phyloP scores from a whole-genome alignment of 2,329 filamentous ascomycete species.

The Pseudogymnoascus sp. region DNA sequence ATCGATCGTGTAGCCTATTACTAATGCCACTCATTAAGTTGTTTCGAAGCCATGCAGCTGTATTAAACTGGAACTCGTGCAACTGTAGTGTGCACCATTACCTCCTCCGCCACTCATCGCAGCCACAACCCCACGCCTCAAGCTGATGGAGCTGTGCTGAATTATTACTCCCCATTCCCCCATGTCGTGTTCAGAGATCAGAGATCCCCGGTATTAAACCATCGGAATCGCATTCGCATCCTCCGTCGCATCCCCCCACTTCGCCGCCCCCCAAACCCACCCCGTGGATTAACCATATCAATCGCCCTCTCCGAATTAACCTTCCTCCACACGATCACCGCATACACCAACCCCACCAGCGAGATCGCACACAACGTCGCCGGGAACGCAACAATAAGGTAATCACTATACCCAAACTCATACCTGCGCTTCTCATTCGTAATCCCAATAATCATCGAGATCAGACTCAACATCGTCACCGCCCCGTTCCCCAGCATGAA shows the following conservation, averaged over 20 bases:
- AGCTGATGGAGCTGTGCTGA: background rate
- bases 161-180: background rate
- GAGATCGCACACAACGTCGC: background rate
- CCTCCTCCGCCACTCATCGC: background rate
- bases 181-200: background rate
- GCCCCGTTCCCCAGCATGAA: background rate
- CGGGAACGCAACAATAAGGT: background rate
- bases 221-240: background rate
- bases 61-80: background rate
- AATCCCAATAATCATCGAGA: too few species aligned
- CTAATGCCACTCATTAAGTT: background rate
- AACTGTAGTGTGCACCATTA: background rate
- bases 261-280: background rate
- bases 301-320: background rate
- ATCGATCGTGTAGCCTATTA: background rate
- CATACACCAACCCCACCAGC: background rate
- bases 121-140: background rate
- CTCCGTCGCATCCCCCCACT: background rate
- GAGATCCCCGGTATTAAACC: background rate
- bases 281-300: background rate
- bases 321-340: background rate
- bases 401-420: too few species aligned
- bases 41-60: background rate
- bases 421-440: too few species aligned
- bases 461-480: background rate